phyloP scores from a whole-genome alignment of 1,284 basidiomycete species.

The Stygiomarasmius scandens region DNA sequence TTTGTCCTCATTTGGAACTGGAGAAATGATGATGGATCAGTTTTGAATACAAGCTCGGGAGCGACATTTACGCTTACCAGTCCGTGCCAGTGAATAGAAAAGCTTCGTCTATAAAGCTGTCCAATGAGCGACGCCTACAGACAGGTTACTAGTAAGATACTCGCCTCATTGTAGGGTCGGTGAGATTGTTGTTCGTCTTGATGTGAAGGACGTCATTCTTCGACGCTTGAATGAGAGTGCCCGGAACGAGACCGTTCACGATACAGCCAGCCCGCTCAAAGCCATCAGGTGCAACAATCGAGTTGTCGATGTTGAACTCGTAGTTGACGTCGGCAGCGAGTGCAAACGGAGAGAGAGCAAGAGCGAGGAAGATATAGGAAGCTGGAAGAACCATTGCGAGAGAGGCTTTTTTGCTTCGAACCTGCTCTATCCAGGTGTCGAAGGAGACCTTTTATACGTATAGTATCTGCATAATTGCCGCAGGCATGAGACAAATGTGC shows the following conservation, averaged over 20 bases:
- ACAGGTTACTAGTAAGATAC: constrained; percentile 16
- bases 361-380: constrained; percentile 2
- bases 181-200: constrained; percentile 10
- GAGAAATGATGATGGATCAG: neutral
- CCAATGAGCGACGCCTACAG: neutral
- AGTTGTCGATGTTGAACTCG: constrained; percentile 3
- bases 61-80: constrained; percentile 21
- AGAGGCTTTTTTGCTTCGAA: neutral
- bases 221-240: constrained; percentile 17
- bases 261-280: neutral
- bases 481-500: neutral
- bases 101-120: neutral
- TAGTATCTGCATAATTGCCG: neutral
- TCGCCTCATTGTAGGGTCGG: constrained; percentile 15
- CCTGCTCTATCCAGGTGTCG: neutral
- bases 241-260: constrained; percentile 5
- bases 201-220: constrained; percentile 19
- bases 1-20: constrained; percentile 21
- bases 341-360: neutral
- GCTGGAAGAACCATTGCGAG: constrained; percentile 4
- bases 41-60: constrained; percentile 11
- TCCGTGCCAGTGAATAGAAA: constrained; percentile 21
- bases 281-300: constrained; percentile 3
- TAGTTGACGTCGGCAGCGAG: constrained; percentile 1
- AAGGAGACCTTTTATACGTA: neutral